Evolutionary conservation across 73 alveolate species (phyloP), one percentile per base, ranked within the genome.

Genomic region (Tetrahymena malaccensis): DNA sequence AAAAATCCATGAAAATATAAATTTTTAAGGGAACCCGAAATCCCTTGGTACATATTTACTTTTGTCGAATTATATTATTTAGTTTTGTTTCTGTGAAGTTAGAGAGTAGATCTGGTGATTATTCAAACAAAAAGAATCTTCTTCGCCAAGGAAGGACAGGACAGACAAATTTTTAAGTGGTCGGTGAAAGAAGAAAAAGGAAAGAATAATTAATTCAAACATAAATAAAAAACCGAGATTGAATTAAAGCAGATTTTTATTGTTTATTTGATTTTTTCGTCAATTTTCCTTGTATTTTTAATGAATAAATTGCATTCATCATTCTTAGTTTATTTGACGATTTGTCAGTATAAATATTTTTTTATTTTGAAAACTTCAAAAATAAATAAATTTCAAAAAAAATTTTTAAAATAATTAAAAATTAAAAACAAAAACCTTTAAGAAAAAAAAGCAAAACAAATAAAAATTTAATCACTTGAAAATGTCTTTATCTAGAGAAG

Each of bases 401-500:
- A 70, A 70, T 70, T 70, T 70, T 70, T 70, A 70, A 70, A 70
- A 70, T 70, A 70, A 70, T 70, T 70, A 70, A 70, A 70, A 70
- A 70, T 70, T 70, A 70, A 70, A 70, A 70, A 70, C 37, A 70
- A 70, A 70, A 70, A 70, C 89, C 89, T 70, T 70, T 70, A 70
- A 70, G 89, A 70, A 70, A 70, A 70, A 70, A 70, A 70, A 70
- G 89, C 89, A 70, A 70, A 70, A 70, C 89, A 70, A 70, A 27
- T 27, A 70, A 70, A 70, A 70, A 70, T 50, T 50, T 31, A 70
- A 70, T 70, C 89, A 70, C 89, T 70, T 70, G 89, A 70, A 70
- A 70, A 70, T 70, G 89, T 85, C 94, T 85, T 85, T 85, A 94
- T 85, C 96, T 5, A 94, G 98, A 93, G 99, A 98, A 94, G 99